These are phyloP conservation scores for Globisporangium megalacanthum DNA, from an alignment of 352 stramenopile genomes.

Conservation along the genomic window DNA sequence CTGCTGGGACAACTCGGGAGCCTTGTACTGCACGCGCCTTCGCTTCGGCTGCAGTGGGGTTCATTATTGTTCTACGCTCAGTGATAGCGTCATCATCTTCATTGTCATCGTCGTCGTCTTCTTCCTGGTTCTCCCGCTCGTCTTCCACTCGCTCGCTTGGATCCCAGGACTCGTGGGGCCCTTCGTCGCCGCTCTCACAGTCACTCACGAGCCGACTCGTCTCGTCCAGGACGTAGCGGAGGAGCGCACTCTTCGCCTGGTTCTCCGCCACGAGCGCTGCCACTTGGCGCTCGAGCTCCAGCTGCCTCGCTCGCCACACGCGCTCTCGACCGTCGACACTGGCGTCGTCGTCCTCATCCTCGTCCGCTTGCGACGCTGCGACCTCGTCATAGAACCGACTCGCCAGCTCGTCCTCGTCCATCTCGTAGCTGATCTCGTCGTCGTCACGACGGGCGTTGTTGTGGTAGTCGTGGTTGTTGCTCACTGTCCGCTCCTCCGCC, in stretches of 20 bases:
- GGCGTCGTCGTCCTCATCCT: not conserved
- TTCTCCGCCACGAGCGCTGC: constrained; percentile 10
- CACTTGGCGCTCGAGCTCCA: constrained; percentile 12
- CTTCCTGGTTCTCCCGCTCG: not conserved
- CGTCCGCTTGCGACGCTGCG: constrained; percentile 2
- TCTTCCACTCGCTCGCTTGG: no score
- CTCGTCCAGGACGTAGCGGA: constrained; percentile 10
- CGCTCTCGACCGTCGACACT: not conserved
- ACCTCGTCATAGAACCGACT: constrained; percentile 8
- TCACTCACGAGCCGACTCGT: constrained; percentile 5
- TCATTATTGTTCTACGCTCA: no score
- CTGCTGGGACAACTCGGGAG: constrained; percentile 1
- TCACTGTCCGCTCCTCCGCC: no score
- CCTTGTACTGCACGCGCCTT: not conserved
- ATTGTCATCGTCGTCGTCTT: not conserved
- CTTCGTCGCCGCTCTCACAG: constrained; percentile 2
- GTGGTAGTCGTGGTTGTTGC: not conserved
- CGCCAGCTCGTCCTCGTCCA: constrained; percentile 9
- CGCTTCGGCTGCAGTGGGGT: not conserved
- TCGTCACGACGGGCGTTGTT: not conserved
- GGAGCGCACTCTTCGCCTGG: constrained; percentile 9
- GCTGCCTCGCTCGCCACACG: constrained; percentile 5
- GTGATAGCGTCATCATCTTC: not conserved
- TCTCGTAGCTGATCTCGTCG: constrained; percentile 5
- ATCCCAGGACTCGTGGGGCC: no score